Evolutionary conservation across 768 basidiomycete species (phyloP).

Genomic region (Termitomyces sp.): DNA sequence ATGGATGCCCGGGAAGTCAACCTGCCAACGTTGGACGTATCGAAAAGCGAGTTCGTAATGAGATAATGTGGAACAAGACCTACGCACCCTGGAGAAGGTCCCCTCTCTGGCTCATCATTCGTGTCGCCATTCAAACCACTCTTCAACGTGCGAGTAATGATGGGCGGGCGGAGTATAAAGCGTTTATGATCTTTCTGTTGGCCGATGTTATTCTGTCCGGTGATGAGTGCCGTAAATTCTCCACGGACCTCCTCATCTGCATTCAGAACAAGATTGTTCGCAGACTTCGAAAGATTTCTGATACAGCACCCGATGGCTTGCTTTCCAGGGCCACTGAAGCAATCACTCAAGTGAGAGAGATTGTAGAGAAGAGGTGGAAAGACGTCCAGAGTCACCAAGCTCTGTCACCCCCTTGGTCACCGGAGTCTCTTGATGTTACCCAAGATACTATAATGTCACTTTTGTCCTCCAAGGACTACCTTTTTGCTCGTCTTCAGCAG

Average conservation of each 20-base stretch:
- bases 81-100: conserved; percentile 49
- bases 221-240: conserved; percentile 20
- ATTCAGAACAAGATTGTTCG: conserved; percentile 37
- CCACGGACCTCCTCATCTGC: conserved; percentile 35
- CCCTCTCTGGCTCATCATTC: conserved; percentile 47
- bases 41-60: conserved; percentile 45
- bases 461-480: conserved; percentile 23
- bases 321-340: conserved; percentile 19
- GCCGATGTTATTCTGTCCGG: conserved; percentile 23
- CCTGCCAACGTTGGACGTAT: conserved; percentile 27
- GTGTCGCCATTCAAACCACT: conserved; percentile 43
- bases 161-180: conserved; percentile 36
- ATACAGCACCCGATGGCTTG: conserved; percentile 21
- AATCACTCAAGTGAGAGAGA: conserved; percentile 15
- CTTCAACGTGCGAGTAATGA: conserved; percentile 16
- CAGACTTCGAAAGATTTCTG: conserved; percentile 37
- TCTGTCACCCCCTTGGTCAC: conserved; percentile 23
- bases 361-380: conserved; percentile 35
- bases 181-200: conserved; percentile 44
- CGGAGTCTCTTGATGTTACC: conserved; percentile 23
- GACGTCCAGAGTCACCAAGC: conserved; percentile 25
- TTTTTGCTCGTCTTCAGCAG: conserved; percentile 20
- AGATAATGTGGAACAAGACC: conserved; percentile 41
- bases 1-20: conserved; percentile 30
- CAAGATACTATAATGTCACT: conserved; percentile 35